Base-by-base conservation (phyloP, 768 basidiomycete species). In the Podaxis sp. region DNA sequence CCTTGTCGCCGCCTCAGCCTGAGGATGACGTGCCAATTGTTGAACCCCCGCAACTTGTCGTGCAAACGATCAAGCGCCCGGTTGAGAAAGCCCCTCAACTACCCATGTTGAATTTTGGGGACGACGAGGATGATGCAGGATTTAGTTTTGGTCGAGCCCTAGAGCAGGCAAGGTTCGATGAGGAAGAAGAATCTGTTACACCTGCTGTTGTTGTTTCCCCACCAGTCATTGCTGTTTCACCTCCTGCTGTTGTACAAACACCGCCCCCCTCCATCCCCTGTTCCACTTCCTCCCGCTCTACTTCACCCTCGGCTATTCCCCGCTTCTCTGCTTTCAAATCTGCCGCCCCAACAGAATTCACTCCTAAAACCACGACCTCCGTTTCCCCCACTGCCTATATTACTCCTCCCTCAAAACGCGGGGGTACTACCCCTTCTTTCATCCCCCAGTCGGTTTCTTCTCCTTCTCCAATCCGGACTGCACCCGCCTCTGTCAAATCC, bases 361-460 rank as follows among this genome's bases (percentile, higher is more conserved):
- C 22, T 12, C 51, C 41, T 43, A 54, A 46, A 53, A 27, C 57
- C 17, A 17, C 38, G 12, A 7, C 66, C 4, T 56, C 72, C 53
- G 65, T 15, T 51, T 66, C 72, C 22, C 65, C 70, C 24, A 77
- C 64, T 68, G 67, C 75, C 4, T 82, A 79, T 66, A 71, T 76
- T 19, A 85, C 85, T 0, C 83, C 85, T 47, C 82, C 85, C 3
- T 75, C 74, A 24, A 87, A 84, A 72, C 84, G 83, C 60, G 79
- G 76, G 5, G 78, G 78, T 17, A 67, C 71, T 4, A 68, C 74
- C 38, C 77, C 82, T 6, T 85, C 88, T 4, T 85, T 85, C 67
- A 87, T 89, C 53, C 87, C 88, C 49, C 88, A 88, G 62, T 79
- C 82, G 7, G 73, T 80, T 43, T 71, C 77, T 19, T 79, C 82